Base-by-base conservation (phyloP, 1,284 basidiomycete genomes). In the Termitomyces sp. region DNA sequence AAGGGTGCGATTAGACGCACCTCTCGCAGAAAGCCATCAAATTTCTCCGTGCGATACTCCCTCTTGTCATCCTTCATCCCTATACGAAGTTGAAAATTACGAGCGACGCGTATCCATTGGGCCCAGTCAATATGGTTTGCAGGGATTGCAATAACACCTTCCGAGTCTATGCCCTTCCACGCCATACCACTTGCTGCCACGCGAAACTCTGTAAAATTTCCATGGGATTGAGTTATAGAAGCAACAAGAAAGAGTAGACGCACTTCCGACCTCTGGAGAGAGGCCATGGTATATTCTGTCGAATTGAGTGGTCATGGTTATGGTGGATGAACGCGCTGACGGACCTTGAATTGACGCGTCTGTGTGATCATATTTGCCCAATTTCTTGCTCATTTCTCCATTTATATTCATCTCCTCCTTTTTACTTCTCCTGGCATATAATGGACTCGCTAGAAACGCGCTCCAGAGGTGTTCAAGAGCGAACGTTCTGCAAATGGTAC, bases 11-110 rank as follows among this genome's bases (percentile, higher is more conserved):
- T 21, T 11, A 18, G 28, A 60, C 68, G 50, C 60, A 93, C 94
- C 72, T 98, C 95, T 59, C 91, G 81, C 67, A 83, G 72, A 73
- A 99, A 98, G 4, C 95, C 95, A 61, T 99, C 96, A 65, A 98
- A 97, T n/a, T 81, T 88, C 63, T 90, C 86, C 61, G 78, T 80
- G 63, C 78, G 79, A 66, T 86, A 80, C 66, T 88, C 88, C 69
- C 86, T 86, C 45, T 59, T 59, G 30, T 56, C 59, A 43, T 59
- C 59, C 21, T 53, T 60, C 62, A 93, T 66, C 9, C 86, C 86
- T 44, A 98, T 75, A 52, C 91, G 77, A 14, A 99, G 84, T 70
- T 97, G 95, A 66, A 91, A 97, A 61, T 88, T 85, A 41, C 97
- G 81, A 28, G 93, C 95, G 33, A 97, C 95, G 48, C 94, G 82